Evolutionary conservation across 2,329 filamentous ascomycete genomes (phyloP).

Genomic region (Epicoccum nigrum): DNA sequence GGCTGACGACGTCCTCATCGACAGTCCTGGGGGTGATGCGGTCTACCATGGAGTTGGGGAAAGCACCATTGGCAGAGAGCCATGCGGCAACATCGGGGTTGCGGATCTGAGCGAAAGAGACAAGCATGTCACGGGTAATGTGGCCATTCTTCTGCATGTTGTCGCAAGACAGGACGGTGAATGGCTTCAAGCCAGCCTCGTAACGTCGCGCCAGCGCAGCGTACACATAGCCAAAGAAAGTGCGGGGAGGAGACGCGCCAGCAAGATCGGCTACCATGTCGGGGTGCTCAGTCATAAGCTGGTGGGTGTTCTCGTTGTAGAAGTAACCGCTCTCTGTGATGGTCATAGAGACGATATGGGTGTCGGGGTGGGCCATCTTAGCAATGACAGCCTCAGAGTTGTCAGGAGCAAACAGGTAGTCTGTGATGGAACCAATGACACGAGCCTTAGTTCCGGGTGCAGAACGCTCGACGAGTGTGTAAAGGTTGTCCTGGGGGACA

Average conservation of each 20-base stretch:
- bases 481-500: conserved; percentile 34
- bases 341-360: conserved; percentile 40
- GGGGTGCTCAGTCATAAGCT: conserved; percentile 33
- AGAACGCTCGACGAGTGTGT: conserved; percentile 37
- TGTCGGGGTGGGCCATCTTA: conserved; percentile 39
- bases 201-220: conserved; percentile 33
- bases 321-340: conserved; percentile 40
- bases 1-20: conserved; percentile 28
- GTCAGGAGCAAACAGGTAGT: conserved; percentile 38
- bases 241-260: conserved; percentile 30
- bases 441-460: conserved; percentile 31
- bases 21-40: conserved; percentile 37
- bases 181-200: conserved; percentile 34
- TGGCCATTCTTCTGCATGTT: conserved; percentile 41
- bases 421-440: conserved; percentile 35
- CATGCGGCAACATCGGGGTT: conserved; percentile 34
- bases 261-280: conserved; percentile 34
- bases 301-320: conserved; percentile 39
- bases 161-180: conserved; percentile 40
- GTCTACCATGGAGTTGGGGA: conserved; percentile 42
- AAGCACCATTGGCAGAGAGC: conserved; percentile 36
- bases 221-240: conserved; percentile 37
- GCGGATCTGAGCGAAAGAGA: conserved; percentile 31
- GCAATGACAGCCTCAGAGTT: conserved; percentile 37
- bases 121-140: conserved; percentile 36